These are phyloP conservation scores for Ceratobasidium sp. DNA, from an alignment of 1,284 basidiomycete genomes.

Conservation along the genomic window DNA sequence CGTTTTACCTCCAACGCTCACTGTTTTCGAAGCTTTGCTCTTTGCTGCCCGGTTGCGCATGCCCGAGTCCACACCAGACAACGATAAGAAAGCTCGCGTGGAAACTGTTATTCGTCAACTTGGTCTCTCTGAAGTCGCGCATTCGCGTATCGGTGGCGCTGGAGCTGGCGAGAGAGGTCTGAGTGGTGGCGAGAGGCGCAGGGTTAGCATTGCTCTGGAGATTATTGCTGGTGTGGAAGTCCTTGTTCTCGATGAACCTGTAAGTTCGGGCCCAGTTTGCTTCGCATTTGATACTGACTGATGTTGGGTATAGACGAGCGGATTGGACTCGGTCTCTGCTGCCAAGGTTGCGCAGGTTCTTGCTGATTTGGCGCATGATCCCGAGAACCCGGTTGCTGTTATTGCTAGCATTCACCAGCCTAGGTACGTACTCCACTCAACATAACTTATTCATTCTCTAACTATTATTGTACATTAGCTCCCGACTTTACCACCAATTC, in stretches of 20 bases:
- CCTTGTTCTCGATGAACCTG: slow-evolving; percentile 63
- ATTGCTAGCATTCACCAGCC: slow-evolving; percentile 91
- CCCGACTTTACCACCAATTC: slow-evolving; percentile 85
- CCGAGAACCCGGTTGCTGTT: slow-evolving; percentile 75
- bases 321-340: slow-evolving; percentile 88
- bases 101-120: slow-evolving; percentile 74
- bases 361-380: slow-evolving; percentile 75
- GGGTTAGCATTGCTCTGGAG: slow-evolving; percentile 66
- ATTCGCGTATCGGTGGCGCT: slow-evolving; percentile 75
- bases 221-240: slow-evolving; percentile 61
- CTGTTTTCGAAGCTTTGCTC: slow-evolving; percentile 82
- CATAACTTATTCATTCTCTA: slow-evolving; percentile 21
- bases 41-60: slow-evolving; percentile 87
- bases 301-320: slow-evolving; percentile 51
- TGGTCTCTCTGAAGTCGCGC: slow-evolving; percentile 74
- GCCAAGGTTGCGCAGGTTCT: slow-evolving; percentile 80
- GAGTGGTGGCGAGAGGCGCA: slow-evolving; percentile 73
- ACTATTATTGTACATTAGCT: slow-evolving; percentile 58
- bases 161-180: slow-evolving; percentile 57
- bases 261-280: slow-evolving; percentile 50
- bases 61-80: slow-evolving; percentile 78
- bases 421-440: slow-evolving; percentile 58
- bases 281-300: not conserved
- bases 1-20: slow-evolving; percentile 79
- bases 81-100: slow-evolving; percentile 73